phyloP scores from a whole-genome alignment of 768 basidiomycete species.

The Tylopilus intermedius region DNA sequence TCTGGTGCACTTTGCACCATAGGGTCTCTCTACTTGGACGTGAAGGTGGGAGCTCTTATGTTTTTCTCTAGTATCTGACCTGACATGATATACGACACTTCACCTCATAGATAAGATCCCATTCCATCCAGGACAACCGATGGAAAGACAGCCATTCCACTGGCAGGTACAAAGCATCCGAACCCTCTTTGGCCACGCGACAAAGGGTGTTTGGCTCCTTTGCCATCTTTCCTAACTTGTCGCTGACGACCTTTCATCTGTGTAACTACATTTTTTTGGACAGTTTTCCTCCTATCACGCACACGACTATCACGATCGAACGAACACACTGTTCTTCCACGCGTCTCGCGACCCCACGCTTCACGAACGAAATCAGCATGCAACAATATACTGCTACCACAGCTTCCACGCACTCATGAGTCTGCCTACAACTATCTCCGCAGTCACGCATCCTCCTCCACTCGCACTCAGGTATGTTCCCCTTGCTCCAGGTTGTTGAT shows the following conservation, averaged over 20 bases:
- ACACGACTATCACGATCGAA: neutral
- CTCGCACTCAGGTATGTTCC: neutral
- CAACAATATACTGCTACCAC: neutral
- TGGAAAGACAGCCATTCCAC: too few species aligned
- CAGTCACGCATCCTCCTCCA: neutral
- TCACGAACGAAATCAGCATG: neutral
- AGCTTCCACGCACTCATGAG: neutral
- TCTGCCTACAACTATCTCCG: neutral
- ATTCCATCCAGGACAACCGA: too few species aligned
- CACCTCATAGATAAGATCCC: conserved; percentile 1
- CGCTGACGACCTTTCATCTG: neutral
- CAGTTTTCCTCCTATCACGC: too few species aligned
- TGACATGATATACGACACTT: neutral
- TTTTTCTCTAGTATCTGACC: neutral
- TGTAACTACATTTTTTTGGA: neutral
- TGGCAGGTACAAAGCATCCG: too few species aligned
- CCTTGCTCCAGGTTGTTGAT: neutral
- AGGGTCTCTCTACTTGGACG: neutral
- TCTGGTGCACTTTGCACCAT: neutral
- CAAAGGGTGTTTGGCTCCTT: neutral
- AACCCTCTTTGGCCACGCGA: too few species aligned
- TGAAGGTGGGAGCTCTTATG: neutral
- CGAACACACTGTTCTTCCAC: neutral
- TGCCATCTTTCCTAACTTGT: neutral
- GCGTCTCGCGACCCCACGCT: neutral